Evolutionary conservation across 2,329 filamentous ascomycete species (phyloP), one percentile per base, ranked within the genome.

Genomic region (Blastomyces parvus): DNA sequence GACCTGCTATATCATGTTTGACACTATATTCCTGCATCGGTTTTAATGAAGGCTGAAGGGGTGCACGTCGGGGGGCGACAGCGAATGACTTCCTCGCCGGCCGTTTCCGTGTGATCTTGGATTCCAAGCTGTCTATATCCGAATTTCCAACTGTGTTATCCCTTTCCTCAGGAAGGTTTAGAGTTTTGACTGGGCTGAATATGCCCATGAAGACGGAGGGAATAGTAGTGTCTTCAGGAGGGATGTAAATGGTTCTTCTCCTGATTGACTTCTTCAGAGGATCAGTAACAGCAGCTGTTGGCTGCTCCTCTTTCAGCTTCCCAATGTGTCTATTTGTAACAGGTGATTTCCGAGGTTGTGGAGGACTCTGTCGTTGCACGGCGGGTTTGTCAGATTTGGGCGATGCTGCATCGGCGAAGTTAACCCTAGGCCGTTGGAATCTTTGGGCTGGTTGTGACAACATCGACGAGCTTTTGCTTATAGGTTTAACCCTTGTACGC

Each of bases 1-100:
- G 78, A 30, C 83, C 84, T 64, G 76, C 69, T n/a, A 81, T 70
- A 67, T 85, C 81, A 53, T 74, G 69, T 22, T 72, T 70, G 50
- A 75, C 72, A 4, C 74, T 73, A 8, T 72, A 69, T 57, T 77
- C 77, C 66, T 82, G 81, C 7, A 73, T 64, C 61, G 74, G 63
- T 36, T 71, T 76, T 6, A 69, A 64, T 14, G 73, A 77, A 48
- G 78, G 75, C 44, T 80, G 79, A 60, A 86, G 71, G 2, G 84
- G 82, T 22, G 74, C 76, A 52, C 81, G 59, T 57, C 67, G 66
- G 1, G 70, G 65, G 22, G 69, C 68, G 5, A 63, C 64, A 14
- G 64, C 61, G 7, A 67, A 53, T 5, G 68, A 66, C 46, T 69
- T 71, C 42, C 70, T 70, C 13, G 67, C 66, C 22, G 71, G 69